Conservation (phyloP, 2,329 filamentous ascomycete species). For the Lasiodiplodia gonubiensis region DNA sequence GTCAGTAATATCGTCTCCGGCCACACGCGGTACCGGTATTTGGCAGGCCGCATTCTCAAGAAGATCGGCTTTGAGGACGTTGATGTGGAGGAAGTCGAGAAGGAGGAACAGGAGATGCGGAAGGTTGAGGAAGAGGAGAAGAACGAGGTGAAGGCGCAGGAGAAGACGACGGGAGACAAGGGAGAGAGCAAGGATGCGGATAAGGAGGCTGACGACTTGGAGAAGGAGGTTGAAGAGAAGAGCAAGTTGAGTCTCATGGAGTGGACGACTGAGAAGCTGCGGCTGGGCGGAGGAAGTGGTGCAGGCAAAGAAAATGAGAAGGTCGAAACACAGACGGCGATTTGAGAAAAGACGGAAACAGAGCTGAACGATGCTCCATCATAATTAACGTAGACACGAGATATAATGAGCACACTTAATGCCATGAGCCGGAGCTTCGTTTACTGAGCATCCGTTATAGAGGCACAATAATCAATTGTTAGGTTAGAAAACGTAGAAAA, state of each 20-base stretch:
- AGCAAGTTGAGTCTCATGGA: constrained; percentile 16
- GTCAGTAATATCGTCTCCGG: constrained; percentile 58
- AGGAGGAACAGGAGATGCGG: constrained; percentile 46
- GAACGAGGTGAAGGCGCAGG: constrained; percentile 48
- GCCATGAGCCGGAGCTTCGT: neutral
- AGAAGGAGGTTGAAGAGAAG: constrained; percentile 25
- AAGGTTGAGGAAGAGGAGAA: constrained; percentile 52
- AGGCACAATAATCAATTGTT: no score
- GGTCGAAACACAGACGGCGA: constrained; percentile 15
- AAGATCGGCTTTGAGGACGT: constrained; percentile 61
- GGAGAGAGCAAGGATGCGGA: constrained; percentile 36
- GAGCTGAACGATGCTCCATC: neutral
- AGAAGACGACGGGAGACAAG: constrained; percentile 46
- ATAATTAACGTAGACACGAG: neutral
- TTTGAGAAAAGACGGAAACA: neutral
- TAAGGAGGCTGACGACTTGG: constrained; percentile 20
- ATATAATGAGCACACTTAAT: neutral
- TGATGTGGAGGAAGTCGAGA: constrained; percentile 54
- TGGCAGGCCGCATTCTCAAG: constrained; percentile 57
- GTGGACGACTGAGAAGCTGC: constrained; percentile 25
- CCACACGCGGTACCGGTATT: constrained; percentile 57
- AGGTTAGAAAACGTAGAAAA: neutral
- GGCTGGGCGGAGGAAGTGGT: neutral
- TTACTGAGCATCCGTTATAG: no score
- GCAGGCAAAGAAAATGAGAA: constrained; percentile 3